Conservation (phyloP, 2,329 filamentous ascomycete genomes). For the Rasamsonia emersonii region DNA sequence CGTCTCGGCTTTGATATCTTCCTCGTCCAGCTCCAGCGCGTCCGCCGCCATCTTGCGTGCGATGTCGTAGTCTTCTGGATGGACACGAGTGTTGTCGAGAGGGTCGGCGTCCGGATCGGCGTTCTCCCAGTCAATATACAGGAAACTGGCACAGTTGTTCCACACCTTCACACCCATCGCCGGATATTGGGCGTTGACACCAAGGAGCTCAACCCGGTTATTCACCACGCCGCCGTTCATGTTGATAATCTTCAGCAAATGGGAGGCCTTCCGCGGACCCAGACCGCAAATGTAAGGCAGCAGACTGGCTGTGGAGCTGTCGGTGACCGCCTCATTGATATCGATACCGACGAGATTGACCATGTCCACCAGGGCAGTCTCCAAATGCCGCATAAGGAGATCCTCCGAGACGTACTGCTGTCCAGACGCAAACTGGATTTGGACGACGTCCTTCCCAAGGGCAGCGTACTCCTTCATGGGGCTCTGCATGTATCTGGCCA, state of each 20-base stretch:
- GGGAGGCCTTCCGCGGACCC: slow-evolving; percentile 81
- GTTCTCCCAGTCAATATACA: slow-evolving; percentile 82
- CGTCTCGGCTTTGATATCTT: slow-evolving; percentile 91
- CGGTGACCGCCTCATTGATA: slow-evolving; percentile 80
- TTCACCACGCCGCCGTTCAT: slow-evolving; percentile 79
- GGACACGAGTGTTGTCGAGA: slow-evolving; percentile 91
- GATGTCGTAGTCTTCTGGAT: slow-evolving; percentile 96
- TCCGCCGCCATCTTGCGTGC: slow-evolving; percentile 98
- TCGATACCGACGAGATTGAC: slow-evolving; percentile 95
- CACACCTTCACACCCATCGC: slow-evolving; percentile 86
- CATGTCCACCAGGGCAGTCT: slow-evolving; percentile 97
- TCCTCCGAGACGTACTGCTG: slow-evolving; percentile 84
- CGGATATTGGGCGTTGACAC: slow-evolving; percentile 71
- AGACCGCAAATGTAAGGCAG: slow-evolving; percentile 86
- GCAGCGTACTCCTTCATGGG: slow-evolving; percentile 95
- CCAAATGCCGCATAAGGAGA: slow-evolving; percentile 74
- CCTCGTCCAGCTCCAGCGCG: slow-evolving; percentile 90
- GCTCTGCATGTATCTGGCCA: slow-evolving; percentile 89
- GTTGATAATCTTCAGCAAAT: slow-evolving; percentile 81
- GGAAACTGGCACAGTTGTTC: slow-evolving; percentile 94
- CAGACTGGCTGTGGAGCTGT: slow-evolving; percentile 75
- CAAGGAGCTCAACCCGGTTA: slow-evolving; percentile 78
- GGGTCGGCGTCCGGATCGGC: slow-evolving; percentile 77
- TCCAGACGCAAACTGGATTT: slow-evolving; percentile 79
- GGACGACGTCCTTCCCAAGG: slow-evolving; percentile 77